These are phyloP conservation scores for Stellera chamaejasme DNA, from an alignment of 345 rosid species.

Conservation along the genomic window DNA sequence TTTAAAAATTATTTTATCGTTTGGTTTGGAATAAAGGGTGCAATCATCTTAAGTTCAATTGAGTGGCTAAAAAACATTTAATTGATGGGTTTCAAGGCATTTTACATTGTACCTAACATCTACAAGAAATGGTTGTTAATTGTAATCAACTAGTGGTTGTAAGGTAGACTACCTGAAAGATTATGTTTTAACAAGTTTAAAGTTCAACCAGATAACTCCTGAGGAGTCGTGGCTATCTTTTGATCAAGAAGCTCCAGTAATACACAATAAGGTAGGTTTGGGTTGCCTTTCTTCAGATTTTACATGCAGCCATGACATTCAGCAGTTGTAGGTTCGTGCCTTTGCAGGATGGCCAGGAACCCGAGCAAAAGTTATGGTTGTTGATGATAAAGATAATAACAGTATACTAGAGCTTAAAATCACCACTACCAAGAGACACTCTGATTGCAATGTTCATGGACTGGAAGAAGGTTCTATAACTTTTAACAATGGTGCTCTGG, in stretches of 20 bases:
- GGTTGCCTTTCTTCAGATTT: slow-evolving; percentile 5
- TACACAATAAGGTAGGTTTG: slow-evolving; percentile 73
- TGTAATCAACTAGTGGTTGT: neutral
- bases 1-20: too few species aligned
- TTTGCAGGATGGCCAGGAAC: slow-evolving; percentile 99
- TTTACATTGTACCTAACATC: neutral
- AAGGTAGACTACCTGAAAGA: neutral
- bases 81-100: too few species aligned
- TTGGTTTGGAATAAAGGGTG: too few species aligned
- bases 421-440: slow-evolving; percentile 53
- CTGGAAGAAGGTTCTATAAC: slow-evolving; percentile 34
- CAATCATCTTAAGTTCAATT: too few species aligned
- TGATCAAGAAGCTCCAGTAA: slow-evolving; percentile 52
- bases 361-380: slow-evolving; percentile 50
- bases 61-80: too few species aligned
- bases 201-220: slow-evolving; percentile 48
- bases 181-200: slow-evolving; percentile 4
- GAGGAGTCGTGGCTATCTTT: slow-evolving; percentile 91
- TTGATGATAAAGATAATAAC: slow-evolving; percentile 30
- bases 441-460: slow-evolving; percentile 10
- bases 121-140: too few species aligned
- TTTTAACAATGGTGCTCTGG: slow-evolving; percentile 43
- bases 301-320: slow-evolving; percentile 20
- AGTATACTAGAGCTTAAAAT: slow-evolving; percentile 58
- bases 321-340: slow-evolving; percentile 76